These are phyloP conservation scores for Ophiocordyceps camponoti-saundersi DNA, from an alignment of 2,329 filamentous ascomycete species.

Conservation along the genomic window DNA sequence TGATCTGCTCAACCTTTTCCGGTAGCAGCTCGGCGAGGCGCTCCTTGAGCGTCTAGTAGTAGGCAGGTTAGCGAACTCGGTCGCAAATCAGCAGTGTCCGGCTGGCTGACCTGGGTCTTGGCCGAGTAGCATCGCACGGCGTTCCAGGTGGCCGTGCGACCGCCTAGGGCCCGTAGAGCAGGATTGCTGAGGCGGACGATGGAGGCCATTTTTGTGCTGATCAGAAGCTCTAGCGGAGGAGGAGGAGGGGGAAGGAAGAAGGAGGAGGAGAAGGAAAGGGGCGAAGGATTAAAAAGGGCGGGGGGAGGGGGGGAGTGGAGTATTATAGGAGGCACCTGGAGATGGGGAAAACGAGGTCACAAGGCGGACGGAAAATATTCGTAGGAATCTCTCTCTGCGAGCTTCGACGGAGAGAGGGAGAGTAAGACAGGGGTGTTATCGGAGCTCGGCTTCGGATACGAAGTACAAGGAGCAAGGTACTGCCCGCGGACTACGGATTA, in stretches of 20 bases:
- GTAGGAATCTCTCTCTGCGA: neutral
- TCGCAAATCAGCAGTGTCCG: neutral
- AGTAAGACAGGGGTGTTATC: neutral
- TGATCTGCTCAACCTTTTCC: conserved; percentile 97
- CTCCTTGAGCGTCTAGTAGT: conserved; percentile 75
- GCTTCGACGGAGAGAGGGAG: neutral
- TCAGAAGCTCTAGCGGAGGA: neutral
- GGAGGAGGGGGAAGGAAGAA: no score
- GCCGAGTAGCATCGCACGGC: conserved; percentile 82
- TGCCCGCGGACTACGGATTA: no score
- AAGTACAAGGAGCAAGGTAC: no score
- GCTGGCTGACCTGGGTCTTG: conserved; percentile 62
- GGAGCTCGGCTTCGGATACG: no score
- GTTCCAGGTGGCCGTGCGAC: conserved; percentile 59
- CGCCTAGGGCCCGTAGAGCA: conserved; percentile 63
- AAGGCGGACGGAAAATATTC: neutral
- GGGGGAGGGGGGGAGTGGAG: neutral
- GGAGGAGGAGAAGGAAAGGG: no score
- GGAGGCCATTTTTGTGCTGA: conserved; percentile 51
- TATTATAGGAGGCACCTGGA: neutral
- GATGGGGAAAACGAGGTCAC: neutral
- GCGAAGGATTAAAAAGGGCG: no score
- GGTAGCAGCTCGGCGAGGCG: conserved; percentile 93
- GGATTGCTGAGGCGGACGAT: conserved; percentile 66
- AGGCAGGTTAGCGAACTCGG: conserved; percentile 1